Conservation (phyloP, 2,329 filamentous ascomycete species). For the Colletotrichum melonis region DNA sequence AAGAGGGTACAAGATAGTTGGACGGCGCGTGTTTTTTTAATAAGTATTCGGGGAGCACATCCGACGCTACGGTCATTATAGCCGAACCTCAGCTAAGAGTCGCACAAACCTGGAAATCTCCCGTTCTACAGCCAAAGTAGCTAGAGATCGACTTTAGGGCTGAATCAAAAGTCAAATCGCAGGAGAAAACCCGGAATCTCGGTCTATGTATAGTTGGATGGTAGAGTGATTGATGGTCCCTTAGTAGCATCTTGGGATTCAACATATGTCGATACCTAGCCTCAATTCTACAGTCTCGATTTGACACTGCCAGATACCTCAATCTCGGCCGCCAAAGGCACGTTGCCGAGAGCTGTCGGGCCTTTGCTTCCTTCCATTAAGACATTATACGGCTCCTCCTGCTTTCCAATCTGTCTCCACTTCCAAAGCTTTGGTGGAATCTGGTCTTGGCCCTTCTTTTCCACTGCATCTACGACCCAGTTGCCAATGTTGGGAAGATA, state of each 20-base stretch:
- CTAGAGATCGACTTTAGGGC: too few relatives aligned
- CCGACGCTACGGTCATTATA: neutral
- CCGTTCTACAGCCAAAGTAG: neutral
- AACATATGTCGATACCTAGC: neutral
- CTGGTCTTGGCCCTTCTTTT: slow-evolving; percentile 47
- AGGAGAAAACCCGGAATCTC: neutral
- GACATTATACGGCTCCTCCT: slow-evolving; percentile 21
- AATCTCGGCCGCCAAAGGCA: slow-evolving; percentile 18
- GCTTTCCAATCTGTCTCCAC: slow-evolving; percentile 35
- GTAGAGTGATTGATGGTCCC: neutral
- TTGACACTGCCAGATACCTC: neutral
- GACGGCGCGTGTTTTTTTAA: neutral
- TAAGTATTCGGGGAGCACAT: neutral
- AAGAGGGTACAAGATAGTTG: neutral
- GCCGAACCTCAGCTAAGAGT: neutral
- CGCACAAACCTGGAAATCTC: neutral
- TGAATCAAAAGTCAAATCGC: too few relatives aligned
- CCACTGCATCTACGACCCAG: slow-evolving; percentile 63
- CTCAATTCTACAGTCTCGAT: neutral
- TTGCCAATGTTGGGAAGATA: slow-evolving; percentile 69
- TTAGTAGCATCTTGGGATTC: neutral
- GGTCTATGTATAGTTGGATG: neutral
- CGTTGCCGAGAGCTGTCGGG: slow-evolving; percentile 34
- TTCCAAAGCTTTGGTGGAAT: slow-evolving; percentile 39
- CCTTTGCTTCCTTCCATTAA: slow-evolving; percentile 39